Conservation (phyloP, 805 yeast genomes). For the Kodamaea jinghongensis region DNA sequence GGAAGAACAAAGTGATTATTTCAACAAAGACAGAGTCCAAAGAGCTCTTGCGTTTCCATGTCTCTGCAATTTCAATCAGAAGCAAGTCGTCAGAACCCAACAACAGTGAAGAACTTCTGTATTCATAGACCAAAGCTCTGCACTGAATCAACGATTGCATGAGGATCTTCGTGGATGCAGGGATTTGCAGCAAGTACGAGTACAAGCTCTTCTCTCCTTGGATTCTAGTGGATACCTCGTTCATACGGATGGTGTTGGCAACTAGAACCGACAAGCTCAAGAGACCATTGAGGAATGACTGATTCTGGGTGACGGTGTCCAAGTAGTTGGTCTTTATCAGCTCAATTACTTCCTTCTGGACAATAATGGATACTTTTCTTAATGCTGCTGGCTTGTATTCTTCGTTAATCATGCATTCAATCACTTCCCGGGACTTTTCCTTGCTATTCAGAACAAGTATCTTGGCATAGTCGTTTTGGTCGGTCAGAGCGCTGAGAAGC, state of each 20-base stretch:
- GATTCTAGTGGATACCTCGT: slow-evolving; percentile 58
- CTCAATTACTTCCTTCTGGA: slow-evolving; percentile 1
- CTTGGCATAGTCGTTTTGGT: background rate
- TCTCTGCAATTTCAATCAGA: slow-evolving; percentile 4
- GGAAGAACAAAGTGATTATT: slow-evolving; percentile 38
- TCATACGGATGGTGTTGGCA: slow-evolving; percentile 53
- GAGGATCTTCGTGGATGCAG: slow-evolving; percentile 29
- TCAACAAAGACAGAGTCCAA: slow-evolving; percentile 35
- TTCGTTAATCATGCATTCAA: slow-evolving; percentile 11
- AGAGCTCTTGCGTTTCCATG: slow-evolving; percentile 21
- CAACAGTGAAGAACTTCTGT: slow-evolving; percentile 10
- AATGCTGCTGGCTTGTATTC: slow-evolving; percentile 15
- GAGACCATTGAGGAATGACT: slow-evolving; percentile 2
- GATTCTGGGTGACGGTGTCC: background rate
- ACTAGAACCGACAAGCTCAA: slow-evolving; percentile 18
- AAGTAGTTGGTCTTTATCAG: background rate
- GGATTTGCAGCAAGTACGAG: slow-evolving; percentile 24
- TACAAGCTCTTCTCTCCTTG: slow-evolving; percentile 29
- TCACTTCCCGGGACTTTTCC: slow-evolving; percentile 4
- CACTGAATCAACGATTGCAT: slow-evolving; percentile 45
- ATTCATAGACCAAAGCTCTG: slow-evolving; percentile 22
- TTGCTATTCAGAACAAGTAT: slow-evolving; percentile 2
- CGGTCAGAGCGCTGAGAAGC: too few relatives aligned
- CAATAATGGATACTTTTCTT: background rate
- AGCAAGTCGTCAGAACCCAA: slow-evolving; percentile 9